A percentile compares a stretch with the other conserved stretches of the same genome.
These are phyloP conservation scores for Phaeotremella fagi DNA, from an alignment of 768 basidiomycete species.

Conservation along the genomic window DNA sequence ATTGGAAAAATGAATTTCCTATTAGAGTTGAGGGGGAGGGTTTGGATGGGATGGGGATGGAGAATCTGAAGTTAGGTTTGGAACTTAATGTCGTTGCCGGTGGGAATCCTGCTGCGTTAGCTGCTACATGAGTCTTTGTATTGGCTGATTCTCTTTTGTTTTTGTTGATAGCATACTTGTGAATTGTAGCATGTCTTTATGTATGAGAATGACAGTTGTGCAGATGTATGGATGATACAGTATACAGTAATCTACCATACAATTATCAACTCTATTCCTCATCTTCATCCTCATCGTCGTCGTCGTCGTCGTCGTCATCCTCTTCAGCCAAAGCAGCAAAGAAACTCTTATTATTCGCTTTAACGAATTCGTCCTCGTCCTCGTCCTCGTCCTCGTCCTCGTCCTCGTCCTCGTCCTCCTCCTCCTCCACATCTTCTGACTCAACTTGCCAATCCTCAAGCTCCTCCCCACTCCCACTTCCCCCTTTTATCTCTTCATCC, in stretches of 20 bases:
- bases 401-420: conserved; percentile 44
- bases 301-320: conserved; percentile 21
- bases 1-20: conserved; percentile 7
- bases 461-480: neutral
- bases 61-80: neutral
- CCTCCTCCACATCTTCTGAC: too few species aligned
- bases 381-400: conserved; percentile 46
- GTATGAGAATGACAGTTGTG: too few species aligned
- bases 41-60: neutral
- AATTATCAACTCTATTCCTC: conserved; percentile 7
- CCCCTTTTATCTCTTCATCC: neutral
- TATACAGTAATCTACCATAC: too few species aligned
- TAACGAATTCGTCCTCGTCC: conserved; percentile 7
- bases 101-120: too few species aligned
- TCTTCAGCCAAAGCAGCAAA: conserved; percentile 33
- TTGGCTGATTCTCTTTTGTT: too few species aligned
- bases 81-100: neutral
- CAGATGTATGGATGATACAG: too few species aligned
- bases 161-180: too few species aligned
- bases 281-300: conserved; percentile 20
- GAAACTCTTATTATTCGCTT: conserved; percentile 20
- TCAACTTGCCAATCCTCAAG: conserved; percentile 6
- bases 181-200: too few species aligned
- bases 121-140: too few species aligned
- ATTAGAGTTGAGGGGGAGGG: neutral